phyloP scores from a whole-genome alignment of 768 basidiomycete genomes.

The Psilocybe tampanensis region DNA sequence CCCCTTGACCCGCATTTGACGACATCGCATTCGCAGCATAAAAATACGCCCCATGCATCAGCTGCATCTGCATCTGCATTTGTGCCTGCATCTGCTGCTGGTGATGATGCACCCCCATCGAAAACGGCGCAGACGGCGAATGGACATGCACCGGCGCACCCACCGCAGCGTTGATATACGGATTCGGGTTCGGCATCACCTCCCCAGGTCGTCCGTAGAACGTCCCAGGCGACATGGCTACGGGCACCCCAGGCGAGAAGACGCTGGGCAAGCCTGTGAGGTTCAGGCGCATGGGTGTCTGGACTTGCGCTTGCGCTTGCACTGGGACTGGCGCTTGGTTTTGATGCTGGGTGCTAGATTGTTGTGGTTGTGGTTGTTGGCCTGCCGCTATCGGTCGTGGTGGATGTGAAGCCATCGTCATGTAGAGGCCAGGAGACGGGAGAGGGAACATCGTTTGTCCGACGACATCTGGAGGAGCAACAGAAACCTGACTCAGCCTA shows the following conservation, averaged over 20 bases:
- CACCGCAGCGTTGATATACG: slow-evolving; percentile 47
- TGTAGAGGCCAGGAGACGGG: slow-evolving; percentile 48
- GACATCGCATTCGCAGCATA: too few species aligned
- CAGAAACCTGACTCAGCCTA: not conserved
- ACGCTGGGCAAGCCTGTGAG: slow-evolving; percentile 29
- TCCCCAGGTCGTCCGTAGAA: slow-evolving; percentile 68
- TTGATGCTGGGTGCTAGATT: not conserved
- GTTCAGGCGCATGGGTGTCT: slow-evolving; percentile 20
- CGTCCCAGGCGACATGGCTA: slow-evolving; percentile 74
- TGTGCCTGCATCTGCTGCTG: not conserved
- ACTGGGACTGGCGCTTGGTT: slow-evolving; percentile 10
- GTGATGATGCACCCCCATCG: not conserved
- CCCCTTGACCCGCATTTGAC: too few species aligned
- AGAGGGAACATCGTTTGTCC: slow-evolving; percentile 48
- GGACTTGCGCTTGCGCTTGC: slow-evolving; percentile 12
- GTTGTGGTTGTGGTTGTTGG: not conserved
- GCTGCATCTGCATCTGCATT: slow-evolving; percentile 2
- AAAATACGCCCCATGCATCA: slow-evolving; percentile 27
- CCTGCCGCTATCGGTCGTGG: not conserved
- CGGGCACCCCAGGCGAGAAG: slow-evolving; percentile 73
- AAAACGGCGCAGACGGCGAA: slow-evolving; percentile 4
- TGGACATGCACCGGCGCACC: slow-evolving; percentile 45
- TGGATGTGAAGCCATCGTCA: slow-evolving; percentile 10
- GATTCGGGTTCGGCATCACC: slow-evolving; percentile 32
- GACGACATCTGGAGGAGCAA: too few species aligned